Conservation (phyloP, 345 rosid species). For the Psidium guajava region DNA sequence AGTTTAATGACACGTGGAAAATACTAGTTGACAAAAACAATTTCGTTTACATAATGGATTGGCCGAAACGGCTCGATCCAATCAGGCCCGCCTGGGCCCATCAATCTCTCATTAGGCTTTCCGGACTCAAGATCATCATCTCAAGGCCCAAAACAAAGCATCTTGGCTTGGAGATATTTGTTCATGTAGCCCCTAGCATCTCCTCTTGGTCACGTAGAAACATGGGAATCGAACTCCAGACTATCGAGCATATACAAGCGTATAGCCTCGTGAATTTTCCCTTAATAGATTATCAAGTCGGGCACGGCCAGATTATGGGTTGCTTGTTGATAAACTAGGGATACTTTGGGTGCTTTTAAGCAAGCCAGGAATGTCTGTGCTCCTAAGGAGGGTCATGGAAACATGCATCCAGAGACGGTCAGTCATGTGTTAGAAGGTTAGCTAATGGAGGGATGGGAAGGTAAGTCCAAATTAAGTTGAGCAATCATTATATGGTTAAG, state of each 20-base stretch:
- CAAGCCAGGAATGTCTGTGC: not conserved
- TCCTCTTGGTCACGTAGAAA: not conserved
- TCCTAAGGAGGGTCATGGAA: not conserved
- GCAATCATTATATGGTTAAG: not conserved
- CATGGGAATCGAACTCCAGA: not conserved
- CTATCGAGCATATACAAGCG: not conserved
- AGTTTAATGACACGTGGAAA: not conserved
- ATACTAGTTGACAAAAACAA: not conserved
- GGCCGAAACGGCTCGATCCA: not conserved
- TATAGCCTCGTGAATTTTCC: not conserved
- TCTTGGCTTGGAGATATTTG: not conserved
- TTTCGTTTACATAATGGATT: not conserved
- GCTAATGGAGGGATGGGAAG: not conserved
- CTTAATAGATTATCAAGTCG: not conserved
- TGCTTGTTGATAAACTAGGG: no score
- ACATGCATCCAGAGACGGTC: not conserved
- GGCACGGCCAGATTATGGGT: not conserved
- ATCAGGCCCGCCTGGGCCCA: not conserved
- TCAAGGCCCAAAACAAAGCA: not conserved
- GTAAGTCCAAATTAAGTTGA: not conserved
- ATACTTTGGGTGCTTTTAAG: not conserved
- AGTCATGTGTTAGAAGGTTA: not conserved
- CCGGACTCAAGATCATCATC: not conserved
- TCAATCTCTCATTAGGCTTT: not conserved
- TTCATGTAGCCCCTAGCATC: not conserved